Conservation (phyloP, 352 stramenopile species). For the Phytophthora nicotianae region DNA sequence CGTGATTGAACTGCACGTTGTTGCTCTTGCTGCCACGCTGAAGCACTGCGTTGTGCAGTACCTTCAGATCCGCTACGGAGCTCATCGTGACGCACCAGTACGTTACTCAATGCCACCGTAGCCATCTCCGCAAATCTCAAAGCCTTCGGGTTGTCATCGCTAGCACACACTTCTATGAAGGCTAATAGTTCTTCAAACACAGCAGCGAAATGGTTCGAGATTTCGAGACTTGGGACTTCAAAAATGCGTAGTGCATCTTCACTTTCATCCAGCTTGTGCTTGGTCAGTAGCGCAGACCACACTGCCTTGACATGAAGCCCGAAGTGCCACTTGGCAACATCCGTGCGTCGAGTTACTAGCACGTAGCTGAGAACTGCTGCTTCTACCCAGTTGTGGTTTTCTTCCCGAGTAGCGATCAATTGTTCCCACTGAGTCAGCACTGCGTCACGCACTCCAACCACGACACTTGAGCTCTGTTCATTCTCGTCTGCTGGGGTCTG, state of each 20-base stretch:
- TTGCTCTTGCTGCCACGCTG: conserved; percentile 51
- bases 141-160: conserved; percentile 10
- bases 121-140: conserved; percentile 32
- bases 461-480: conserved; percentile 3
- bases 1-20: conserved; percentile 37
- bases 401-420: conserved; percentile 29
- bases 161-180: conserved; percentile 29
- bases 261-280: conserved; percentile 11
- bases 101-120: conserved; percentile 47
- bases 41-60: conserved; percentile 7
- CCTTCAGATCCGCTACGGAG: conserved; percentile 1
- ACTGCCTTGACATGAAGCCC: conserved; percentile 63
- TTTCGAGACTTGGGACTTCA: conserved; percentile 23
- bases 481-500: conserved; percentile 21
- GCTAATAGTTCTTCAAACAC: conserved; percentile 44
- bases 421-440: conserved; percentile 37
- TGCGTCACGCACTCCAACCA: conserved; percentile 13
- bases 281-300: conserved; percentile 35
- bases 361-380: conserved; percentile 54
- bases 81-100: conserved; percentile 37
- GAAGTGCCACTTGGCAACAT: conserved; percentile 36
- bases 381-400: conserved; percentile 36
- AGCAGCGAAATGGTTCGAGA: conserved; percentile 36
- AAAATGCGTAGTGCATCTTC: conserved; percentile 28
- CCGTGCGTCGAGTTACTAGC: conserved; percentile 15